phyloP scores from a whole-genome alignment of 73 alveolate genomes.

The Blepharisma stoltei region DNA sequence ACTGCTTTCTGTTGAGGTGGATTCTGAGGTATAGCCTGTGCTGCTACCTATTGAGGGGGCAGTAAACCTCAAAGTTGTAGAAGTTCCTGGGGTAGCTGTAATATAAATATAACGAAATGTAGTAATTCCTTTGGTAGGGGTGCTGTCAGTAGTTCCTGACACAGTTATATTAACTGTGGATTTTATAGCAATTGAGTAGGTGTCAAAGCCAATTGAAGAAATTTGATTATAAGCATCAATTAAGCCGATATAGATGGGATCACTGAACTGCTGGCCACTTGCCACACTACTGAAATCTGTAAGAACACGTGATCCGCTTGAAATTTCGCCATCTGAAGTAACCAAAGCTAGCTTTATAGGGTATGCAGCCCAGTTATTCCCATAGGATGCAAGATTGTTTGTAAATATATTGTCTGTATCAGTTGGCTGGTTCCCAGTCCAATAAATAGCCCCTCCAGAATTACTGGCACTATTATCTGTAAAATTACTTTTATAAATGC shows the following conservation, averaged over 20 bases:
- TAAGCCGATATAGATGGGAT: not conserved
- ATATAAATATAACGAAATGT: not conserved
- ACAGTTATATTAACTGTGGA: not conserved
- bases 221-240: too few relatives aligned
- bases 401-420: not conserved
- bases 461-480: not conserved
- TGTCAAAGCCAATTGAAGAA: too few relatives aligned
- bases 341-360: not conserved
- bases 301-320: not conserved
- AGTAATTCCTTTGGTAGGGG: not conserved
- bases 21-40: not conserved
- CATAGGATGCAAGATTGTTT: not conserved
- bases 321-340: not conserved
- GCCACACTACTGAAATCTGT: not conserved
- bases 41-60: not conserved
- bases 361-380: not conserved
- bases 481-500: not conserved
- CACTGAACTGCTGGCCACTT: not conserved
- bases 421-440: not conserved
- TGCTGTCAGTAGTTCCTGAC: not conserved
- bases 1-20: too few relatives aligned
- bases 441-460: not conserved
- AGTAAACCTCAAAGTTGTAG: not conserved
- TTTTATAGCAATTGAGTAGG: too few relatives aligned
- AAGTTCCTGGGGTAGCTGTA: not conserved